A percentile compares a stretch with the other conserved stretches of the same genome.
phyloP scores from a whole-genome alignment of 192 early-diverging fungal species.

The Lobosporangium transversale region DNA sequence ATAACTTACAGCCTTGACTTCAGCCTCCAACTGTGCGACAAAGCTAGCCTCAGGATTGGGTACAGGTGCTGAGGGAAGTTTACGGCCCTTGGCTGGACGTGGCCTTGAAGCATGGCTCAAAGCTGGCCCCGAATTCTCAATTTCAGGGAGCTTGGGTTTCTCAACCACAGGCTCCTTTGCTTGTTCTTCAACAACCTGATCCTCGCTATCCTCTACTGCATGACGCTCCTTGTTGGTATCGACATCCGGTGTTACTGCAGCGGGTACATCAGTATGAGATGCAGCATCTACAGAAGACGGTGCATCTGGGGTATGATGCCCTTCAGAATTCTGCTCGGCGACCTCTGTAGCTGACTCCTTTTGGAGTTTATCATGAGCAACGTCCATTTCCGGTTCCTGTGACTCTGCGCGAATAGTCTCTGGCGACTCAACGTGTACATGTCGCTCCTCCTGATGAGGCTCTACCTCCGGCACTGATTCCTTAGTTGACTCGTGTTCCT shows the following conservation, averaged over 20 bases:
- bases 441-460: neutral
- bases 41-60: conserved; percentile 44
- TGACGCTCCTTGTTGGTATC: conserved; percentile 3
- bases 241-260: conserved; percentile 3
- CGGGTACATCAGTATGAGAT: too few relatives aligned
- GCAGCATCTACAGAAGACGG: too few relatives aligned
- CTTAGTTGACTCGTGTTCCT: too few relatives aligned
- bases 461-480: too few relatives aligned
- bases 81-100: conserved; percentile 47
- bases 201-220: neutral
- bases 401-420: conserved; percentile 7
- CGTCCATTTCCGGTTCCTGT: too few relatives aligned
- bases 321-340: too few relatives aligned
- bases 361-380: too few relatives aligned
- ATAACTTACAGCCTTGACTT: conserved; percentile 49
- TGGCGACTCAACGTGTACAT: neutral
- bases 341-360: too few relatives aligned
- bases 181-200: conserved; percentile 3
- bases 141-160: conserved; percentile 48
- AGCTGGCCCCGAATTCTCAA: conserved; percentile 35
- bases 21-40: conserved; percentile 44
- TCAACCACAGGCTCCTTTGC: conserved; percentile 51
- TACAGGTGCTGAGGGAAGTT: conserved; percentile 30
- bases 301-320: too few relatives aligned
- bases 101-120: conserved; percentile 40